Conservation (phyloP, 495 filamentous ascomycete species). For the Aspergillus nanangensis region DNA sequence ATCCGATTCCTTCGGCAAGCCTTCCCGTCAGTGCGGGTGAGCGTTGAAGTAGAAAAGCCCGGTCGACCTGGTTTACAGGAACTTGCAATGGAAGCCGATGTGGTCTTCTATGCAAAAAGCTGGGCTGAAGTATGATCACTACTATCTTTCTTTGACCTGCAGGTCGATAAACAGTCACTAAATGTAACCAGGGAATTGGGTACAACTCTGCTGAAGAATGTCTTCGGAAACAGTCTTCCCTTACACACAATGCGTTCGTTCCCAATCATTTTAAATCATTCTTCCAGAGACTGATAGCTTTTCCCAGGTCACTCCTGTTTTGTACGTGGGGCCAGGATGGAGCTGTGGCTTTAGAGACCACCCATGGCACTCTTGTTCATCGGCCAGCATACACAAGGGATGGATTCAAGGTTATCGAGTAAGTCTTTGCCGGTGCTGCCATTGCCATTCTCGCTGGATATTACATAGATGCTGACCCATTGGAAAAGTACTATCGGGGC, state of each 20-base stretch:
- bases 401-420: conserved; percentile 55
- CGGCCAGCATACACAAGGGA: conserved; percentile 39
- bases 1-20: conserved; percentile 50
- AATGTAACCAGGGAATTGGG: conserved; percentile 47
- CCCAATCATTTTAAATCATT: conserved; percentile 1
- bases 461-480: conserved; percentile 12
- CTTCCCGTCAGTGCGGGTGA: conserved; percentile 47
- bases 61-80: conserved; percentile 53
- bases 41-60: conserved; percentile 70
- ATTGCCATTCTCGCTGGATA: background rate
- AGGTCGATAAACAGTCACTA: no score
- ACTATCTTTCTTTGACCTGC: conserved; percentile 9
- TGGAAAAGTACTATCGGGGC: conserved; percentile 61
- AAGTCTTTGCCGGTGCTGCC: conserved; percentile 28
- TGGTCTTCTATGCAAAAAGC: conserved; percentile 65
- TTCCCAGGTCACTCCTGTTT: conserved; percentile 47
- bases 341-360: conserved; percentile 44
- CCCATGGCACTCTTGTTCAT: conserved; percentile 32
- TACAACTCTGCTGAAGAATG: conserved; percentile 48
- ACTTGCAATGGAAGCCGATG: conserved; percentile 58
- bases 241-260: conserved; percentile 42
- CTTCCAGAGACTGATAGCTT: conserved; percentile 1
- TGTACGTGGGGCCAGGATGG: conserved; percentile 69
- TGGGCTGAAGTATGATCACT: conserved; percentile 65
- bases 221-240: conserved; percentile 38